Evolutionary conservation across 257 asterid genomes (phyloP), one percentile per base, ranked within the genome.

Genomic region (Capsicum baccatum): DNA sequence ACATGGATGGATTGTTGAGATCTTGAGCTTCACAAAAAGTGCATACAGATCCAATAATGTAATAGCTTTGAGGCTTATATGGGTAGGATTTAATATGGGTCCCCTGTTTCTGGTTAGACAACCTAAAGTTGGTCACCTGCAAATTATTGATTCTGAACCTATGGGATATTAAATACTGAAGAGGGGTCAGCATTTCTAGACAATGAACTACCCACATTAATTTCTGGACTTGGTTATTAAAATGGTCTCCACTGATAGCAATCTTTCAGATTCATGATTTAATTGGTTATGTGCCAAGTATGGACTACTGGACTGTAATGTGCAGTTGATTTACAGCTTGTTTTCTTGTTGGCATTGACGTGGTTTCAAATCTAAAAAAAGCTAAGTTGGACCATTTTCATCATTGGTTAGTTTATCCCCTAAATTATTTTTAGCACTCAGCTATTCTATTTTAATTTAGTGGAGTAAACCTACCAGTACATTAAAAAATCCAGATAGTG

Each of bases 101-200:
- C 90, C 93, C 85, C 69, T 62, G 73, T 17, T 86, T 39, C 48
- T 42, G 84, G 87, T 87, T 85, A 91, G 89, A 84, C 69, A 52
- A 86, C 87, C 89, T 83, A 84, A 62, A 86, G 83, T 84, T 85
- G 88, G 85, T 90, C 89, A 91, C 88, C 89, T 79, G 86, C 83
- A 84, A 17, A 73, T 37, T 71, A 82, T 55, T 87, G 62, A 85
- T 76, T 78, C 81, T 83, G 68, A 14, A 58, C 26, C 52, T 14
- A 47, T 26, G n/a, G 64, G 79, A 39, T 86, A 88, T 86, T 89
- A 81, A 89, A 87, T 84, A 78, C 68, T 81, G 83, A 44, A 73
- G 42, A 83, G 86, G 39, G 79, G 84, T 71, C 87, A 83, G 71
- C 52, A 86, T 89, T 83, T 79, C 56, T 87, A 88, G 90, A 82